Evolutionary conservation across 768 basidiomycete species (phyloP).

Genomic region (Collybia nuda): DNA sequence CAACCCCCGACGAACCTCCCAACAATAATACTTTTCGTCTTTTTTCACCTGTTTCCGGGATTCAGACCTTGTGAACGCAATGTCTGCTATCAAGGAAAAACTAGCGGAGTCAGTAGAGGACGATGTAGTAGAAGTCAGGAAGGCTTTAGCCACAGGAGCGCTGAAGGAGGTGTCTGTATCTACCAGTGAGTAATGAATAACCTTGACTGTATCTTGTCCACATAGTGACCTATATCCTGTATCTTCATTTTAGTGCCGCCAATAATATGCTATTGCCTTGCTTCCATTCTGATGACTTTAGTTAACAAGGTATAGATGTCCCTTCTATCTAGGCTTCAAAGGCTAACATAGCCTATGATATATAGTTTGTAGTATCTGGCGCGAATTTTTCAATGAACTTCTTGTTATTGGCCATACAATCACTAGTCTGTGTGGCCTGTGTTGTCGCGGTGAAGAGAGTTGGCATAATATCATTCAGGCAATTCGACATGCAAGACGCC

Average conservation of each 20-base stretch:
- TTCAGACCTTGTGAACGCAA: neutral
- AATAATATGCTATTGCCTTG: conserved; percentile 85
- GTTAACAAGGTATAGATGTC: conserved; percentile 77
- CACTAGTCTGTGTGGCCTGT: conserved; percentile 79
- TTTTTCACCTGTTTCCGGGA: too few relatives aligned
- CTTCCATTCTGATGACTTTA: conserved; percentile 95
- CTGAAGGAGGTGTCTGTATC: conserved; percentile 24
- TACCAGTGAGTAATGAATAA: conserved; percentile 21
- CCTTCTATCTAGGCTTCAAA: neutral
- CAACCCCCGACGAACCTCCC: too few relatives aligned
- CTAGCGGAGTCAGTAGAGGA: conserved; percentile 11
- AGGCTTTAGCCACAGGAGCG: conserved; percentile 33
- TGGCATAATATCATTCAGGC: conserved; percentile 81
- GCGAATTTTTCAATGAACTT: conserved; percentile 96
- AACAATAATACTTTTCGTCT: too few relatives aligned
- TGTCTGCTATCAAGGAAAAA: conserved; percentile 3
- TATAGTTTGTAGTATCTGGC: conserved; percentile 89
- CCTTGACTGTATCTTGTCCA: neutral
- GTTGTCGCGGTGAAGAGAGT: conserved; percentile 72
- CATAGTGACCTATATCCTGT: neutral
- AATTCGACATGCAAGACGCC: conserved; percentile 81
- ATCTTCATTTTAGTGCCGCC: conserved; percentile 57
- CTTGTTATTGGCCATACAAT: conserved; percentile 88
- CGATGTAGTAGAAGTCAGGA: conserved; percentile 32
- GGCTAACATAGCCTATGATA: too few relatives aligned